Evolutionary conservation across 2,329 filamentous ascomycete genomes (phyloP).

Genomic region (Trichophyton verrucosum): DNA sequence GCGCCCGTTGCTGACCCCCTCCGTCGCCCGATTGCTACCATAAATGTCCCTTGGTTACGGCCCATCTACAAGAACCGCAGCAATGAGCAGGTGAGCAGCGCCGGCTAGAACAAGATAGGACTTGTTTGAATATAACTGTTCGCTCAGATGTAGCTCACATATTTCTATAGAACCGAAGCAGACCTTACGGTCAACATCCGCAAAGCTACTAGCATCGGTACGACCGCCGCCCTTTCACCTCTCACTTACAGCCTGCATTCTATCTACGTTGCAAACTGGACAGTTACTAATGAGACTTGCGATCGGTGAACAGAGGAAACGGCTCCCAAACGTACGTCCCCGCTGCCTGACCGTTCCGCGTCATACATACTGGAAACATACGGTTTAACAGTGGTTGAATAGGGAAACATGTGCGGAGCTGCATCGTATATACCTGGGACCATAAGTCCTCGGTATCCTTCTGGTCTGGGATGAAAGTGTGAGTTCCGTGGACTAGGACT

Average conservation of each 20-base stretch:
- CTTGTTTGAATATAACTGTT: neutral
- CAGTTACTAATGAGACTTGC: neutral
- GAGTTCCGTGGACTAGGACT: conserved; percentile 29
- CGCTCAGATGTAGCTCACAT: neutral
- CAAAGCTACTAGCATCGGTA: conserved; percentile 53
- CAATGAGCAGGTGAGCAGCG: conserved; percentile 48
- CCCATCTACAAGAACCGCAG: conserved; percentile 38
- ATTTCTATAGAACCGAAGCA: conserved; percentile 40
- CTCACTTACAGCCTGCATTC: conserved; percentile 13
- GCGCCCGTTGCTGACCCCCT: neutral
- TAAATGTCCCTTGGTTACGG: conserved; percentile 15
- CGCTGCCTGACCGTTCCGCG: conserved; percentile 3
- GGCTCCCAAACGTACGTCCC: conserved; percentile 58
- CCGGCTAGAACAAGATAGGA: neutral
- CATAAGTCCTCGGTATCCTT: conserved; percentile 91
- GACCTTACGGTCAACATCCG: conserved; percentile 55
- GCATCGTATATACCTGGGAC: conserved; percentile 98
- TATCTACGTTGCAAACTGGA: neutral
- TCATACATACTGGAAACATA: neutral
- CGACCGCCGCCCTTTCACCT: conserved; percentile 14
- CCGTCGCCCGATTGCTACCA: neutral
- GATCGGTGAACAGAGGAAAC: conserved; percentile 42
- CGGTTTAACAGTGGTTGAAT: conserved; percentile 6
- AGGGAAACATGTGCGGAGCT: conserved; percentile 92
- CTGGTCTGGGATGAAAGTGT: conserved; percentile 98